Evolutionary conservation across 2,329 filamentous ascomycete genomes (phyloP).

Genomic region (Aspergillus cejpii): DNA sequence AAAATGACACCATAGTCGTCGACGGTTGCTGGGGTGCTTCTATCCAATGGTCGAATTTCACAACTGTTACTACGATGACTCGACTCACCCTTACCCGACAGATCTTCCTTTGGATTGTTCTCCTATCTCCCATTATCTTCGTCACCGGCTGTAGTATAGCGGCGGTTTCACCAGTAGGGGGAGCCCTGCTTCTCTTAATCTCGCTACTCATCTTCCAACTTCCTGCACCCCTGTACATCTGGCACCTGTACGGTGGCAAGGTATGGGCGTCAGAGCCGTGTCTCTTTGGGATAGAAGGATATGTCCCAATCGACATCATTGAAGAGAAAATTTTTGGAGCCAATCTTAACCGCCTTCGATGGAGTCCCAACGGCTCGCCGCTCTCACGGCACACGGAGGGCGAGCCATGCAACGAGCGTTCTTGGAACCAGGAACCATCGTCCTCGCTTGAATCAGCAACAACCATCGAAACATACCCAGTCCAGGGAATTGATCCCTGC

Average conservation of each 20-base stretch:
- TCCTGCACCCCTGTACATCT: constrained; percentile 25
- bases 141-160: no score
- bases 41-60: constrained; percentile 42
- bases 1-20: constrained; percentile 42
- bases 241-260: constrained; percentile 36
- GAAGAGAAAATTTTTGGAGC: constrained; percentile 38
- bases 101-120: constrained; percentile 23
- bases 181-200: no score
- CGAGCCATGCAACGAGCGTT: no score
- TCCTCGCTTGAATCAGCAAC: no score
- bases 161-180: no score
- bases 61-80: constrained; percentile 26
- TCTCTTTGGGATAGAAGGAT: constrained; percentile 42
- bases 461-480: no score
- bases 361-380: constrained; percentile 29
- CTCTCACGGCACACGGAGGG: constrained; percentile 36
- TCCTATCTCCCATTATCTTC: constrained; percentile 15
- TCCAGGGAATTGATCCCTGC: no score
- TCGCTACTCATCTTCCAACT: no score
- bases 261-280: constrained; percentile 38
- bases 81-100: constrained; percentile 25
- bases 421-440: no score
- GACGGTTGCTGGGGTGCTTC: constrained; percentile 39
- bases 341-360: constrained; percentile 31
- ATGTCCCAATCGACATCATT: constrained; percentile 35